Base-by-base conservation (phyloP, 441 rosid species). In the Erodium trifolium region DNA sequence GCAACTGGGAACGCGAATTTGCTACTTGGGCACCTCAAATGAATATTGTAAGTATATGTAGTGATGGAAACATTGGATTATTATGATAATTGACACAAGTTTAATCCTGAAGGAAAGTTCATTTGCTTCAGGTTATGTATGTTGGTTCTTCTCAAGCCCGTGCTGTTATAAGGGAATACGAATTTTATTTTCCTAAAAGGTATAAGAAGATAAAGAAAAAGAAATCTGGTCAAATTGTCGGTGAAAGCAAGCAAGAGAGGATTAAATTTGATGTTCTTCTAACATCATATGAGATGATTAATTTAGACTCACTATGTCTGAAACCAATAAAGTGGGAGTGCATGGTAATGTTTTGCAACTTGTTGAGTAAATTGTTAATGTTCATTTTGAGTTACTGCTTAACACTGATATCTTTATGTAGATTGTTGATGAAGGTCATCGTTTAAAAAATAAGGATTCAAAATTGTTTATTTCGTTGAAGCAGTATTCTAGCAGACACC, bases 341-440 rank as follows among this genome's bases (percentile, higher is more conserved):
- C 95, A 95, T 95, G 99, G 99, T 92, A 84, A 81, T 64, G 31
- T 73, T 78, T 71, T 71, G 35, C 65, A 13, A 35, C 77, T 72
- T 49, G 64, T 23, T 37, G 43, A 63, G 18, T 51, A 27, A 31
- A 62, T 77, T 72, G 75, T 57, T 70, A 64, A 35, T 53, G 35
- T 39, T 66, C 64, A 68, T 60, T 67, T 23, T 70, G 66, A 53
- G 18, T 53, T 63, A 66, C 71, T 72, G 70, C 76, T 73, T 65
- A 77, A 77, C 65, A 29, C 68, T 76, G 73, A 66, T 37, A 72
- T 84, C 73, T 72, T 5, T 5, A 53, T 83, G 77, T 80, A 92
- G 99, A 92, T 95, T 77, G 99, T 95, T 72, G 98, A 95, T 81
- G 99, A 95, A 84, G 98, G 99, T 65, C 99, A 95, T 82, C 96